Conservation (phyloP, 2,329 filamentous ascomycete genomes). For the Colletotrichum sp. region DNA sequence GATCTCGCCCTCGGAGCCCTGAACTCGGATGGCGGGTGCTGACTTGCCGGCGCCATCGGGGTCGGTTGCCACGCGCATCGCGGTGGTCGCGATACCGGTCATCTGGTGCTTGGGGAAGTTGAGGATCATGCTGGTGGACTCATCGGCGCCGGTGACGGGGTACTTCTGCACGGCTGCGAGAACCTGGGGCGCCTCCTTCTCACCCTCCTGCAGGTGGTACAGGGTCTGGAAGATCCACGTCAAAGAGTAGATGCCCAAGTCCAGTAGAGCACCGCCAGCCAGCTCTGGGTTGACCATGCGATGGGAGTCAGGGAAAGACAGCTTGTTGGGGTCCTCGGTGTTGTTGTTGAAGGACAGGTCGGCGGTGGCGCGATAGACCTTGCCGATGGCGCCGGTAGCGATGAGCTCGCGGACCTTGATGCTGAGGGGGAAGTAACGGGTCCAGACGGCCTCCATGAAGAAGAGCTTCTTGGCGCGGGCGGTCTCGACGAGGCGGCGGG, state of each 20-base stretch:
- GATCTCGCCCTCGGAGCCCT: slow-evolving; percentile 82
- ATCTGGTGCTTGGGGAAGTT: slow-evolving; percentile 73
- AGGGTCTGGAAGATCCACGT: slow-evolving; percentile 92
- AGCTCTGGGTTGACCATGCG: slow-evolving; percentile 85
- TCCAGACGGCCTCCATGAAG: slow-evolving; percentile 91
- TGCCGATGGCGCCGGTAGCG: slow-evolving; percentile 58
- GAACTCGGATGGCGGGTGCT: slow-evolving; percentile 76
- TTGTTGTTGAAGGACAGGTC: slow-evolving; percentile 67
- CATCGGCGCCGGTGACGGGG: slow-evolving; percentile 72
- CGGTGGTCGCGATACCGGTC: slow-evolving; percentile 75
- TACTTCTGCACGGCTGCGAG: slow-evolving; percentile 75
- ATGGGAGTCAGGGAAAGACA: slow-evolving; percentile 65
- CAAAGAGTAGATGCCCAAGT: slow-evolving; percentile 86
- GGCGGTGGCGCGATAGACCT: slow-evolving; percentile 63
- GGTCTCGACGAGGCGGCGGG: slow-evolving; percentile 72
- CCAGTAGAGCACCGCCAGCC: slow-evolving; percentile 81
- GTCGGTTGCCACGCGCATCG: slow-evolving; percentile 66
- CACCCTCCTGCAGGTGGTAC: slow-evolving; percentile 76
- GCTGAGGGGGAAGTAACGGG: slow-evolving; percentile 84
- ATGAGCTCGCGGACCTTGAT: slow-evolving; percentile 74
- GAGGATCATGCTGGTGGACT: slow-evolving; percentile 78
- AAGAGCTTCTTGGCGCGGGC: slow-evolving; percentile 76
- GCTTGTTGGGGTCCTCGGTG: slow-evolving; percentile 61
- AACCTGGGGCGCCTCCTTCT: slow-evolving; percentile 73
- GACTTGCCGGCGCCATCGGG: slow-evolving; percentile 62